Evolutionary conservation across 2,329 filamentous ascomycete genomes (phyloP).

Genomic region (Coleophoma cylindrospora): DNA sequence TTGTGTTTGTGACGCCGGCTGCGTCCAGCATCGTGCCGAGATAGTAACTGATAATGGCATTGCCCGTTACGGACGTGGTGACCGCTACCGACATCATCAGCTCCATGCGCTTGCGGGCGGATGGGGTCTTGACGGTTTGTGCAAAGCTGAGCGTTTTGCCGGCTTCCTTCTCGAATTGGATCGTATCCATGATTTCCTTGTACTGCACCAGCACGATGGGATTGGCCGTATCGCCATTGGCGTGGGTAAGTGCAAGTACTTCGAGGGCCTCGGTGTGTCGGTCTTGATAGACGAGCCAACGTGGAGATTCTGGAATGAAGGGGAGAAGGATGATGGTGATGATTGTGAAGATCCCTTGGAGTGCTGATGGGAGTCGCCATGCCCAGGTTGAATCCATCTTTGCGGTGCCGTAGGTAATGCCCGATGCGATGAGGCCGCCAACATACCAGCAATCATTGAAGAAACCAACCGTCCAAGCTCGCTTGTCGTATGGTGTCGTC

Average conservation of each 20-base stretch:
- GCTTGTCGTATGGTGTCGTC: conserved; percentile 38
- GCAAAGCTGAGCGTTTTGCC: conserved; percentile 29
- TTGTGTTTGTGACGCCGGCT: background rate
- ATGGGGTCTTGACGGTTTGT: conserved; percentile 24
- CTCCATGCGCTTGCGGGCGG: background rate
- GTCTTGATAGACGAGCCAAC: conserved; percentile 1
- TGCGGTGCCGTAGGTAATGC: conserved; percentile 29
- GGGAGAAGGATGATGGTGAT: background rate
- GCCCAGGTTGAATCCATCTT: conserved; percentile 29
- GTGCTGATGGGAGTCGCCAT: conserved; percentile 27
- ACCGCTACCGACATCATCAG: background rate
- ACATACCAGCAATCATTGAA: conserved; percentile 31
- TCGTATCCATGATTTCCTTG: background rate
- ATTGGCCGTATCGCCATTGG: background rate
- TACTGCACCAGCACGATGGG: background rate
- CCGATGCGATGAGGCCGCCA: conserved; percentile 30
- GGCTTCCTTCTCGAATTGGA: conserved; percentile 37
- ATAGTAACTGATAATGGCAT: background rate
- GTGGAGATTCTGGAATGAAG: conserved; percentile 1
- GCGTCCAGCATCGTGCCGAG: background rate
- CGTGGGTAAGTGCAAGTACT: background rate
- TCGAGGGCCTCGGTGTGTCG: background rate
- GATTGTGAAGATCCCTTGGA: background rate
- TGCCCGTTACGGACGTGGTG: background rate
- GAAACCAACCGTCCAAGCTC: conserved; percentile 35